Conservation (phyloP, 2,329 filamentous ascomycete genomes). For the Hypoxylon sp. region DNA sequence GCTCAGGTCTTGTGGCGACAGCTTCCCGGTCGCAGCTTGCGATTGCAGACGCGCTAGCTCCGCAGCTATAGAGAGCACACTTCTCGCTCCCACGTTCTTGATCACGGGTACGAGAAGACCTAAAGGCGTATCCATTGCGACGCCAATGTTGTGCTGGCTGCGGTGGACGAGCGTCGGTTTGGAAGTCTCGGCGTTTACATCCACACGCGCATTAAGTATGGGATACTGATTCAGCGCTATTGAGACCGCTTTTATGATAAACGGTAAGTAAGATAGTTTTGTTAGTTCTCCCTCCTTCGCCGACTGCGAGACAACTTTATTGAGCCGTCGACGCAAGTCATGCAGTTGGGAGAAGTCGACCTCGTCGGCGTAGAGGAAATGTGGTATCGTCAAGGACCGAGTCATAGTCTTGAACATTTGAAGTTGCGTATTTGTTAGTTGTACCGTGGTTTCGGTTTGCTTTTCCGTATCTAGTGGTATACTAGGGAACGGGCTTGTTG, state of each 20-base stretch:
- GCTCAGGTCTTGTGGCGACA: constrained; percentile 80
- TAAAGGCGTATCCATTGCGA: constrained; percentile 93
- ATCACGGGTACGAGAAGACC: constrained; percentile 94
- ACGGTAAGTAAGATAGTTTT: constrained; percentile 91
- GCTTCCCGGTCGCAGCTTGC: constrained; percentile 80
- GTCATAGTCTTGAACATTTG: constrained; percentile 99
- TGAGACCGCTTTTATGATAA: constrained; percentile 96
- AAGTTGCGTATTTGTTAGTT: constrained; percentile 83
- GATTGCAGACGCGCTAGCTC: constrained; percentile 82
- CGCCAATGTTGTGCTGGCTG: constrained; percentile 91
- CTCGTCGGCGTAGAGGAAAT: constrained; percentile 95
- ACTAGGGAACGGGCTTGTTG: constrained; percentile 54
- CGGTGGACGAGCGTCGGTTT: constrained; percentile 85
- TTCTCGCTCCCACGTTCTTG: constrained; percentile 83
- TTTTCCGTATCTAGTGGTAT: constrained; percentile 57
- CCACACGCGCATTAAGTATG: constrained; percentile 88
- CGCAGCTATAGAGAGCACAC: constrained; percentile 81
- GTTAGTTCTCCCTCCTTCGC: constrained; percentile 62
- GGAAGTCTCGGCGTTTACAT: constrained; percentile 66
- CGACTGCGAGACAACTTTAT: constrained; percentile 68
- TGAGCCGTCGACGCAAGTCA: constrained; percentile 80
- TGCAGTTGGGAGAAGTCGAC: constrained; percentile 84
- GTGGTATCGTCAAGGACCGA: constrained; percentile 88
- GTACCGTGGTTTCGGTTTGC: constrained; percentile 77
- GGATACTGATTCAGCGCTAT: constrained; percentile 86